These are phyloP conservation scores for Didymosphaeria variabile DNA, from an alignment of 2,329 filamentous ascomycete genomes.

Conservation along the genomic window DNA sequence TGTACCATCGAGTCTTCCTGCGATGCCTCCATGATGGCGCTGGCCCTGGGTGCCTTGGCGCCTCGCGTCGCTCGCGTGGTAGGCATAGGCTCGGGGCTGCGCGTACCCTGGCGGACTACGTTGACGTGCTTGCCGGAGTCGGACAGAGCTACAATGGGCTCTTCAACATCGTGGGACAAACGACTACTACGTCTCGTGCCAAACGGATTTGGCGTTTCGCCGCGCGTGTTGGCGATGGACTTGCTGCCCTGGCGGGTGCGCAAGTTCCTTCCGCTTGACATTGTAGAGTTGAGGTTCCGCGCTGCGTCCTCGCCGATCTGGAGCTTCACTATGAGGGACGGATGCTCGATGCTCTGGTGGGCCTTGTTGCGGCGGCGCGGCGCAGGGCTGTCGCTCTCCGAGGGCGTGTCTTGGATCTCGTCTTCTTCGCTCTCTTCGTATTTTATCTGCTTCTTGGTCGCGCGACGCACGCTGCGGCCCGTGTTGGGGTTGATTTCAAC, in stretches of 20 bases:
- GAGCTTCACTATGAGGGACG: slow-evolving; percentile 53
- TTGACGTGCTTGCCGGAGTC: slow-evolving; percentile 67
- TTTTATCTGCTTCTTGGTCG: slow-evolving; percentile 62
- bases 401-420: slow-evolving; percentile 51
- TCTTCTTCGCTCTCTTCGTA: slow-evolving; percentile 66
- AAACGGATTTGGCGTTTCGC: slow-evolving; percentile 48
- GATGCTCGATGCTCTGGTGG: slow-evolving; percentile 40
- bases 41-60: slow-evolving; percentile 58
- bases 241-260: slow-evolving; percentile 54
- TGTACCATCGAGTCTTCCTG: slow-evolving; percentile 57
- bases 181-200: slow-evolving; percentile 65
- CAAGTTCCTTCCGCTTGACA: slow-evolving; percentile 32
- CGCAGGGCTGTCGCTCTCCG: slow-evolving; percentile 36
- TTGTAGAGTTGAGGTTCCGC: slow-evolving; percentile 20
- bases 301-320: slow-evolving; percentile 36
- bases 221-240: slow-evolving; percentile 39
- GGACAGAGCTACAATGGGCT: slow-evolving; percentile 65
- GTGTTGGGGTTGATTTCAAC: slow-evolving; percentile 64
- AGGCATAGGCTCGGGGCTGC: slow-evolving; percentile 59
- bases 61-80: slow-evolving; percentile 52
- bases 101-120: slow-evolving; percentile 63
- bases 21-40: slow-evolving; percentile 63
- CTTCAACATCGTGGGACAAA: slow-evolving; percentile 65
- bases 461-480: slow-evolving; percentile 64
- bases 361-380: slow-evolving; percentile 25